Evolutionary conservation across 306 rosid species (phyloP), one percentile per base, ranked within the genome.

Genomic region (Rubus parviflorus): DNA sequence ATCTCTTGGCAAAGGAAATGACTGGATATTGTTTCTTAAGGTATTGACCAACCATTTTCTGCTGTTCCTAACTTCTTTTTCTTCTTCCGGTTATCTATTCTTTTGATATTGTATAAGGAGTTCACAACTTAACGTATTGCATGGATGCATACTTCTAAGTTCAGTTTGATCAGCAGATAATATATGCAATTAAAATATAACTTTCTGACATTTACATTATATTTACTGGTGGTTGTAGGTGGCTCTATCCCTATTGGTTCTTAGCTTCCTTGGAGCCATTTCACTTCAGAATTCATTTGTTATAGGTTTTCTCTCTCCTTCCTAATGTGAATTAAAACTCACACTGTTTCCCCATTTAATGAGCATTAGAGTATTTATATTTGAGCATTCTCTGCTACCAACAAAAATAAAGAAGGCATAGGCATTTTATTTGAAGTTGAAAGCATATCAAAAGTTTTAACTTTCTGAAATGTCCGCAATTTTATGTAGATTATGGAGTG

Each of bases 251-350:
- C 87, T 95, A 84, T 54, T 89, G 82, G 76, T 86, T 85, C 86
- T 92, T 43, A 86, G 96, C 91, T 87, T 87, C 86, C 78, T 92
- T 75, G 97, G 97, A 77, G 79, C 86, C 49, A 64, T 95, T 83
- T 88, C 97, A 71, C 83, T 89, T 65, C 91, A 80, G 79, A 89
- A 77, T 74, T 52, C 90, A 58, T 95, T 81, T 77, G 81, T 84
- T 37, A 85, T 85, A 87, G 98, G 98, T 92, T 60, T 74, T n/a
- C 85, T 49, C 73, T 62, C 73, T 71, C 78, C 66, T 70, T 38
- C 73, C 6, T n/a, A 43, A n/a, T 8, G 45, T 63, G 10, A 53
- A n/a, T 58, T 23, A 6, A 22, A 64, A 5, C n/a, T 64, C 23
- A 38, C 46, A 8, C 14, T 64, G 1, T 64, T 17, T 61, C 30